Evolutionary conservation across 1,139 yeast species (phyloP).

Genomic region (Candida dubliniensis): DNA sequence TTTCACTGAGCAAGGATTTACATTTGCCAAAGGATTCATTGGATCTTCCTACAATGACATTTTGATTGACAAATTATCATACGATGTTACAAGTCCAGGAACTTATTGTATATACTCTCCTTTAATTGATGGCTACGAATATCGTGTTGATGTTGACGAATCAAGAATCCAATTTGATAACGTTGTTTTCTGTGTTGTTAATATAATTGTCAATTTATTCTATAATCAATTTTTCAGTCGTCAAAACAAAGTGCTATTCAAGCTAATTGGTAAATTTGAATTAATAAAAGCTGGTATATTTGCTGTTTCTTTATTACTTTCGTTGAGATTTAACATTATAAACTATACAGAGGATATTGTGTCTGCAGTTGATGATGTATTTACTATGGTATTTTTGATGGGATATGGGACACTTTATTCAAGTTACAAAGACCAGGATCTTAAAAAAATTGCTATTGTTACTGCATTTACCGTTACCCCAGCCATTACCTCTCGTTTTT

Average conservation of each 20-base stretch:
- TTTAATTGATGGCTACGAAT: slow-evolving; percentile 8
- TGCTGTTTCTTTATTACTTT: slow-evolving; percentile 3
- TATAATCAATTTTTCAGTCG: not conserved
- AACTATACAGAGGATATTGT: slow-evolving; percentile 7
- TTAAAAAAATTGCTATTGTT: slow-evolving; percentile 3
- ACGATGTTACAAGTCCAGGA: not conserved
- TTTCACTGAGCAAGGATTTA: slow-evolving; percentile 8
- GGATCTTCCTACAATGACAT: slow-evolving; percentile 3
- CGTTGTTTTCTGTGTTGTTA: slow-evolving; percentile 5
- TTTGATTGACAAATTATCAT: slow-evolving; percentile 3
- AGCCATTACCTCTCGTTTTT: slow-evolving; percentile 5
- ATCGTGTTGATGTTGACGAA: slow-evolving; percentile 9
- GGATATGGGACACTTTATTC: slow-evolving; percentile 11
- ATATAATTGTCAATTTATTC: slow-evolving; percentile 4
- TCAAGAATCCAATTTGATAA: slow-evolving; percentile 6
- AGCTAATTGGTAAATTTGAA: slow-evolving; percentile 1
- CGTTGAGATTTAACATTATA: slow-evolving; percentile 5
- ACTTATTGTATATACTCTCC: slow-evolving; percentile 13
- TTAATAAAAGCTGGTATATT: not conserved
- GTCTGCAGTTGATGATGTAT: slow-evolving; percentile 9
- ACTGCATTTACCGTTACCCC: slow-evolving; percentile 8
- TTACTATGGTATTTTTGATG: slow-evolving; percentile 9
- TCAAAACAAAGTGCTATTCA: not conserved
- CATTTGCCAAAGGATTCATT: not conserved
- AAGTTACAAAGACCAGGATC: not conserved